Conservation (phyloP, 345 rosid species). For the Eucalyptus microcorys region DNA sequence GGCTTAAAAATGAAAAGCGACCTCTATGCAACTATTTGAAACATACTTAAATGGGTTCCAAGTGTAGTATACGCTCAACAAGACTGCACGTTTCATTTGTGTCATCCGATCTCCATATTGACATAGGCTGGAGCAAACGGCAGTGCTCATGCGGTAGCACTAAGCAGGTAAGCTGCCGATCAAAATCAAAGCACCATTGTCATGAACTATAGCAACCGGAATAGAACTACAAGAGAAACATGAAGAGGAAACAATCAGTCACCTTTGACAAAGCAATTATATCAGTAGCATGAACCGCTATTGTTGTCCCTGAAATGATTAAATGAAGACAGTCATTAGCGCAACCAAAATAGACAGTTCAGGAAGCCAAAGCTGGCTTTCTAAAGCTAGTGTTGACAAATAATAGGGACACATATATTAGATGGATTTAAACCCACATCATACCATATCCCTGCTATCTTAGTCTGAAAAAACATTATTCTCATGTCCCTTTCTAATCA, state of each 20-base stretch:
- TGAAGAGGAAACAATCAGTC: background rate
- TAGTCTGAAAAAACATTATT: background rate
- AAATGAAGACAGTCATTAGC: background rate
- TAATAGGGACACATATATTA: background rate
- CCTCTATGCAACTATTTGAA: background rate
- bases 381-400: background rate
- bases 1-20: background rate
- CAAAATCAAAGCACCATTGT: background rate
- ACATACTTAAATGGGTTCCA: conserved; percentile 82
- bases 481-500: background rate
- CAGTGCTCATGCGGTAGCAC: conserved; percentile 58
- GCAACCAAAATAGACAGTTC: background rate
- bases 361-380: background rate
- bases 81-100: conserved; percentile 37
- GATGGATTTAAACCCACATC: background rate
- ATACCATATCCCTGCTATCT: background rate
- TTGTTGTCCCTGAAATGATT: conserved; percentile 37
- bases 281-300: conserved; percentile 45
- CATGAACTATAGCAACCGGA: background rate
- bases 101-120: conserved; percentile 84
- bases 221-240: background rate
- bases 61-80: conserved; percentile 73
- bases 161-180: conserved; percentile 63
- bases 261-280: conserved; percentile 78
- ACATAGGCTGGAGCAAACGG: conserved; percentile 56